Evolutionary conservation across 2,329 filamentous ascomycete genomes (phyloP).

Genomic region (Trichoderma sp.): DNA sequence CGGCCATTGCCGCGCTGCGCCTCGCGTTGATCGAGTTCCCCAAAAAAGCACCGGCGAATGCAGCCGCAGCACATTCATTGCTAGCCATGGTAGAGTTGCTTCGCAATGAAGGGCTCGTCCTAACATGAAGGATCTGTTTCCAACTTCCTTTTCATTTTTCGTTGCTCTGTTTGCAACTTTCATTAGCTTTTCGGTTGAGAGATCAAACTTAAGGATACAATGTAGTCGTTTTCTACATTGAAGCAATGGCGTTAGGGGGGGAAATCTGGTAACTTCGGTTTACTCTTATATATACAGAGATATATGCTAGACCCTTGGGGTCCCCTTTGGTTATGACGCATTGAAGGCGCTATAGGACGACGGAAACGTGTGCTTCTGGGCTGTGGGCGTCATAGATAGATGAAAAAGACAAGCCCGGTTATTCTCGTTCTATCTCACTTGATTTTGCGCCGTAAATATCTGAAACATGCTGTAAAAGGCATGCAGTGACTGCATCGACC

Average conservation of each 20-base stretch:
- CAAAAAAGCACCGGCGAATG: constrained; percentile 50
- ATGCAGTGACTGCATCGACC: constrained; percentile 1
- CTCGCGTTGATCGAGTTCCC: constrained; percentile 76
- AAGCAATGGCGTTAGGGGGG: constrained; percentile 27
- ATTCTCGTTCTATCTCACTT: constrained; percentile 9
- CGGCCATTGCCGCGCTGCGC: constrained; percentile 70
- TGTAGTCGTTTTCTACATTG: constrained; percentile 16
- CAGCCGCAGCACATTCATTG: constrained; percentile 54
- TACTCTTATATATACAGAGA: constrained; percentile 9
- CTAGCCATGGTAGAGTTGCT: constrained; percentile 57
- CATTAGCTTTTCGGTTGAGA: neutral
- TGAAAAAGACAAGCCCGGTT: constrained; percentile 1
- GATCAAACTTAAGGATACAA: constrained; percentile 14
- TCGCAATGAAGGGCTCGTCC: constrained; percentile 51
- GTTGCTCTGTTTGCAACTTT: neutral
- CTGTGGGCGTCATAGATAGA: constrained; percentile 9
- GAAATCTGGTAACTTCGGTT: neutral
- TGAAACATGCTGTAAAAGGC: neutral
- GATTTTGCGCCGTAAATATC: constrained; percentile 12
- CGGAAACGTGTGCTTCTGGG: constrained; percentile 10
- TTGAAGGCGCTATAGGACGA: constrained; percentile 12
- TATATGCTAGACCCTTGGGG: constrained; percentile 15
- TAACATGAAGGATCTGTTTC: constrained; percentile 39
- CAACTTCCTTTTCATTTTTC: neutral
- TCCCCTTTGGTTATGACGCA: neutral